Conservation (phyloP, 2,329 filamentous ascomycete genomes). For the Colletotrichum shisoi region DNA sequence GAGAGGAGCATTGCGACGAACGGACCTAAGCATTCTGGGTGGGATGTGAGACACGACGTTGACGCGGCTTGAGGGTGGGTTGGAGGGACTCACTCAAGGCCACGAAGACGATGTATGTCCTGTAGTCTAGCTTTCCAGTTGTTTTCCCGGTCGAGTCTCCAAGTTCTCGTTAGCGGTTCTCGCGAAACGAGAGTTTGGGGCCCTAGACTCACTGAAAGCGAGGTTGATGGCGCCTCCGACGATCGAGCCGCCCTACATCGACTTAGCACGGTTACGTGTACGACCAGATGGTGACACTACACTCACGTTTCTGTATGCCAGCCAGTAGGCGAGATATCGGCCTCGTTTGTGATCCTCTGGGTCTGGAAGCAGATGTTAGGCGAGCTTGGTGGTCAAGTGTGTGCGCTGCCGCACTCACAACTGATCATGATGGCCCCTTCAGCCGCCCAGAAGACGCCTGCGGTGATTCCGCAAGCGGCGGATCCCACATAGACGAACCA, state of each 20-base stretch:
- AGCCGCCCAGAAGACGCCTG: conserved; percentile 44
- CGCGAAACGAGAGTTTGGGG: fast-evolving
- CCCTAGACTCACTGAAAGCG: conserved; percentile 11
- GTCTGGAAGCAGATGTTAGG: not conserved
- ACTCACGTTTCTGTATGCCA: conserved; percentile 21
- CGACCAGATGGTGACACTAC: not conserved
- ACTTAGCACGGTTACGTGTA: not conserved
- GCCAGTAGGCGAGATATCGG: conserved; percentile 22
- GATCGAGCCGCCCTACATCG: conserved; percentile 11
- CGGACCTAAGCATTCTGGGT: conserved; percentile 7
- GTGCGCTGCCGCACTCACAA: conserved; percentile 5
- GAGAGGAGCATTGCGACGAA: conserved; percentile 18
- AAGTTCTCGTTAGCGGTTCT: fast-evolving
- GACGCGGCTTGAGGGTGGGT: not conserved
- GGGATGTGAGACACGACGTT: not conserved
- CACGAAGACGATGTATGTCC: conserved; percentile 22
- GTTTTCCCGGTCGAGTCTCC: conserved; percentile 23
- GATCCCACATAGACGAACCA: conserved; percentile 42
- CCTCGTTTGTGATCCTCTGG: conserved; percentile 24
- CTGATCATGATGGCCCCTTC: conserved; percentile 45
- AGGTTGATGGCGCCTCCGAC: conserved; percentile 25
- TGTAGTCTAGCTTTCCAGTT: conserved; percentile 19
- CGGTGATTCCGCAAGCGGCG: conserved; percentile 41
- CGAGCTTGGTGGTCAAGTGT: too few species aligned
- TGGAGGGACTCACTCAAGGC: not conserved